A percentile compares a stretch with the other conserved stretches of the same genome.
These are phyloP conservation scores for Kondoa malvinella DNA, from an alignment of 768 basidiomycete species.

Conservation along the genomic window DNA sequence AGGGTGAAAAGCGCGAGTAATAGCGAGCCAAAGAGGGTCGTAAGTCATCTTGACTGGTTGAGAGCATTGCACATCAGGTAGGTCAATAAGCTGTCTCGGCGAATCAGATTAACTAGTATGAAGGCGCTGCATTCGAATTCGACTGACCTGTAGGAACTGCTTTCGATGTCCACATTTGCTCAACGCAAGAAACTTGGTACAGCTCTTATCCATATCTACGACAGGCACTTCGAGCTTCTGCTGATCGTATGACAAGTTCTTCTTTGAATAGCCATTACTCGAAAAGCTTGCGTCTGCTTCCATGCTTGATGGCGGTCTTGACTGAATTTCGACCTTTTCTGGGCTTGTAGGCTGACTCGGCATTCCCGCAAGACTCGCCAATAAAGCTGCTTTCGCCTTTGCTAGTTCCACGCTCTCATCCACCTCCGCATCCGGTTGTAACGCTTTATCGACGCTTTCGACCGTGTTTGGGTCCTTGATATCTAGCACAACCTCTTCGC, in stretches of 20 bases:
- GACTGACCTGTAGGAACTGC: slow-evolving; percentile 59
- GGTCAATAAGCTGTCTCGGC: slow-evolving; percentile 22
- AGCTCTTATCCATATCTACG: slow-evolving; percentile 18
- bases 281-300: too few relatives aligned
- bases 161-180: slow-evolving; percentile 66
- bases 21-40: slow-evolving; percentile 65
- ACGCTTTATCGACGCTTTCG: neutral
- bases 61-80: slow-evolving; percentile 14
- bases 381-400: slow-evolving; percentile 3
- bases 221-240: neutral
- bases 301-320: too few relatives aligned
- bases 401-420: neutral
- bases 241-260: neutral
- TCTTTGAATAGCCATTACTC: neutral
- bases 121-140: too few relatives aligned
- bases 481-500: slow-evolving; percentile 20
- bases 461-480: neutral
- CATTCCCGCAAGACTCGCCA: neutral
- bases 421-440: slow-evolving; percentile 1
- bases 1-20: slow-evolving; percentile 68
- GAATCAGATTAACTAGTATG: neutral
- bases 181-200: slow-evolving; percentile 70
- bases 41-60: slow-evolving; percentile 6
- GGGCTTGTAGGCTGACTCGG: neutral
- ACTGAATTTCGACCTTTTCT: slow-evolving; percentile 9